Evolutionary conservation across 768 basidiomycete species (phyloP), one percentile per base, ranked within the genome.

Genomic region (Leccinum variicolor): DNA sequence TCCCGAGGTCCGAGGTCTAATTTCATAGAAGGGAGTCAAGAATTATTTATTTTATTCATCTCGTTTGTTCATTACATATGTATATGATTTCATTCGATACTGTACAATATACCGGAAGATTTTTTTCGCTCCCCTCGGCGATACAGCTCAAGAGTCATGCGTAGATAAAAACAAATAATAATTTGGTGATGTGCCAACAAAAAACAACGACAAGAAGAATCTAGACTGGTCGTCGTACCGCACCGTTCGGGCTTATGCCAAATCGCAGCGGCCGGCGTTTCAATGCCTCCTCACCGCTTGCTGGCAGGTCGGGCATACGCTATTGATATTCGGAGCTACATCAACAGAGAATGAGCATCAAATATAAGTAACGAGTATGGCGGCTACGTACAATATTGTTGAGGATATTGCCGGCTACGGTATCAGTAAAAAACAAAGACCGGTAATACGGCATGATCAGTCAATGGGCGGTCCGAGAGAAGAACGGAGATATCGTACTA

Each of bases 271-370:
- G n/a, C 34, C 26, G 26, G 58, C 52, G 48, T 28, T 69, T 55
- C 41, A 73, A 58, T 66, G 58, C 33, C 65, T 62, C 63, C 48
- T 68, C 5, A 56, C 67, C 6, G 68, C 62, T 36, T 66, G 67
- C 23, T 68, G 69, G 61, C 79, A 81, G 36, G 62, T 62, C n/a
- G 79, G 77, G 58, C 80, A 81, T 55, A 68, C 58, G 49, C 70
- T 71, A 53, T 76, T 67, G 55, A 80, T 75, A 46, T 73, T 73
- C 0, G 76, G 79, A n/a, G 76, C 81, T 81, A 26, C 15, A 39
- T 52, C 28, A 4, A 19, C 34, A 19, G 29, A 7, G 45, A 43
- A 19, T 43, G 41, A 43, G 41, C 8, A n/a, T 41, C 33, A 7
- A 14, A 14, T 11, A 10, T 11, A 43, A 43, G n/a, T 11, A 11